Evolutionary conservation across 2,329 filamentous ascomycete genomes (phyloP).

Genomic region (Colletotrichum tropicicola): DNA sequence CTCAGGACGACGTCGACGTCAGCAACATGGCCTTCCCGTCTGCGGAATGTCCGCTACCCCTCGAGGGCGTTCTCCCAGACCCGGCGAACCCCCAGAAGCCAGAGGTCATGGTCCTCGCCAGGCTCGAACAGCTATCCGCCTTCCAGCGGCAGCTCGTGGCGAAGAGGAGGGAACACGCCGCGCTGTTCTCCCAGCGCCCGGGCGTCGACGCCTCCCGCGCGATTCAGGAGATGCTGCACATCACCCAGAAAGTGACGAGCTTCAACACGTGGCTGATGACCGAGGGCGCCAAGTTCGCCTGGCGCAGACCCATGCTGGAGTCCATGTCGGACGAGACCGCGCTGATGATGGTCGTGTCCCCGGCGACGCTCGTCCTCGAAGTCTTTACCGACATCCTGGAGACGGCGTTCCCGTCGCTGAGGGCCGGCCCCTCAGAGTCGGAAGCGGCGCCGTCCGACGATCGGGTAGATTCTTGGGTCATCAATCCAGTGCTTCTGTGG

Average conservation of each 20-base stretch:
- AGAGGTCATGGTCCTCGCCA: not conserved
- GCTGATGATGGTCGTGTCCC: constrained; percentile 14
- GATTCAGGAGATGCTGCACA: constrained; percentile 9
- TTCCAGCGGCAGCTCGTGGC: constrained; percentile 12
- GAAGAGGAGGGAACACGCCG: not conserved
- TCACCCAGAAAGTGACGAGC: constrained; percentile 6
- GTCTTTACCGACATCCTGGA: constrained; percentile 7
- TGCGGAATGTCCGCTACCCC: not conserved
- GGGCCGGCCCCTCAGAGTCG: not conserved
- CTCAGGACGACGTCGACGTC: not conserved
- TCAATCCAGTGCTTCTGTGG: not conserved
- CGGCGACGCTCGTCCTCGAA: constrained; percentile 14
- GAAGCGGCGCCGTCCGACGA: not conserved
- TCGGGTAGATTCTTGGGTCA: not conserved
- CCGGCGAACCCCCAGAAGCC: not conserved
- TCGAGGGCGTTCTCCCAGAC: not conserved
- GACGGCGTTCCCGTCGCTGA: constrained; percentile 1
- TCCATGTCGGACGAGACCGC: constrained; percentile 19
- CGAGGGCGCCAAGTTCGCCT: constrained; percentile 6
- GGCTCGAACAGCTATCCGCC: not conserved
- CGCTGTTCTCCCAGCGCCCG: not conserved
- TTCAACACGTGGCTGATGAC: constrained; percentile 8
- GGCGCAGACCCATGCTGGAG: constrained; percentile 7
- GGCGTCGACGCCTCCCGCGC: not conserved
- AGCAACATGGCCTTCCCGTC: not conserved